Evolutionary conservation across 495 filamentous ascomycete species (phyloP), one percentile per base, ranked within the genome.

Genomic region (Sordaria brevicollis): DNA sequence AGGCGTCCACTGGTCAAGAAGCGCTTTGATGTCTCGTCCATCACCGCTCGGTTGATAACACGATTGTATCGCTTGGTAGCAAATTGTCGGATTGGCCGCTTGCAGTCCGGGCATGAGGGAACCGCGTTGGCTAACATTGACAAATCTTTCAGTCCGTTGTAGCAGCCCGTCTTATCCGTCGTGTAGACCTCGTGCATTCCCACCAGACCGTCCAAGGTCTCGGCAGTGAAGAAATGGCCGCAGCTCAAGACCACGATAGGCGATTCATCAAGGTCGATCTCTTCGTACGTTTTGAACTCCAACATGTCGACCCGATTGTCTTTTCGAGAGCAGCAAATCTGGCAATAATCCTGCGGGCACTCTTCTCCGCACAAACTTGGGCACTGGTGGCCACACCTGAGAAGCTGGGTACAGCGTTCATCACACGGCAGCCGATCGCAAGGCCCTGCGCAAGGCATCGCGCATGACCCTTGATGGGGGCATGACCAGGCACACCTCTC

Each of bases 391-490:
- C 90, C 89, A 73, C 92, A 96, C 0, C 21, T 29, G 1, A 94
- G 78, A 1, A 66, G 29, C 37, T 83, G 79, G 1, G 81, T 74
- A 68, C 92, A 95, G 4, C 92, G 83, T 57, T 82, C 71, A 0
- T 86, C 88, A 71, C 92, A 94, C 11, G 90, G 92, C 2, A 90
- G 76, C 68, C 86, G 83, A 68, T 89, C 81, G 76, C 91, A 94
- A 0, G 91, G 91, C 0, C 86, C 90, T 0, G 89, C 87, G 69
- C 91, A 94, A n/a, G 90, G 90, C 83, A 92, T 83, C 5, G 81
- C 77, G 71, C 89, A 90, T 29, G 73, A 69, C 11, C 78, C 79
- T 74, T 89, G 87, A 17, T 81, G 77, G 72, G 87, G 89, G n/a
- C 77, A 76, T 65, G 83, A 88, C 19, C 82, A 76, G 68, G 86